phyloP scores from a whole-genome alignment of 2,329 filamentous ascomycete genomes.

The Aureobasidium uvarum region DNA sequence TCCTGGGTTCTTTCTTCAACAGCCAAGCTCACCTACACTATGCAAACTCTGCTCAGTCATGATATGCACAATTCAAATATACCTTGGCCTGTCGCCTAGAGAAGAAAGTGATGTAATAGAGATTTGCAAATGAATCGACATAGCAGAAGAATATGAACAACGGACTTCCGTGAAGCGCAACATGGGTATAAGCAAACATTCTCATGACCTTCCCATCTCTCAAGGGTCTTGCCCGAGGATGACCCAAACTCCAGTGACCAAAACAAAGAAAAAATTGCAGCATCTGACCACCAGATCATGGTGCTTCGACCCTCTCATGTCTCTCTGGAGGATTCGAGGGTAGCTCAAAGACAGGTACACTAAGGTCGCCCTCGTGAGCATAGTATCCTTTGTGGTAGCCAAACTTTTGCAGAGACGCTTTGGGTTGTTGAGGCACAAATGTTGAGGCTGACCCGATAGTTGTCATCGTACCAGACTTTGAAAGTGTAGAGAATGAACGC shows the following conservation, averaged over 20 bases:
- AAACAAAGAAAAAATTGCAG: neutral
- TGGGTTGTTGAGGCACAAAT: slow-evolving; percentile 3
- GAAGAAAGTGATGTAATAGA: neutral
- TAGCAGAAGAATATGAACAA: neutral
- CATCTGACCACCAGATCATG: neutral
- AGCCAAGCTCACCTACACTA: neutral
- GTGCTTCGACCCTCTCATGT: slow-evolving; percentile 13
- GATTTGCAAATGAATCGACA: neutral
- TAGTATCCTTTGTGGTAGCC: slow-evolving; percentile 11
- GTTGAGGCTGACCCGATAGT: slow-evolving; percentile 11
- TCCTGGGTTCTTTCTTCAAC: neutral
- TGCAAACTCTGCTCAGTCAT: neutral
- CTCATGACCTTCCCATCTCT: neutral
- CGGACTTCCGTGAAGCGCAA: neutral
- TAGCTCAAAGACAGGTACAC: slow-evolving; percentile 21
- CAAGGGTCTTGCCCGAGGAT: slow-evolving; percentile 21
- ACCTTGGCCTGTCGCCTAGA: neutral
- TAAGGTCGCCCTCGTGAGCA: slow-evolving; percentile 4
- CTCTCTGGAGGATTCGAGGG: neutral
- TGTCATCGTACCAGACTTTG: slow-evolving; percentile 18
- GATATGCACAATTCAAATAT: neutral
- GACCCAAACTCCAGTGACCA: neutral
- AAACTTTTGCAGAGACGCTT: slow-evolving; percentile 1
- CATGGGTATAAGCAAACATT: slow-evolving; percentile 12
- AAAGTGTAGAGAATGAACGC: slow-evolving; percentile 14